Evolutionary conservation across 441 rosid species (phyloP).

Genomic region (Populus hybrid): DNA sequence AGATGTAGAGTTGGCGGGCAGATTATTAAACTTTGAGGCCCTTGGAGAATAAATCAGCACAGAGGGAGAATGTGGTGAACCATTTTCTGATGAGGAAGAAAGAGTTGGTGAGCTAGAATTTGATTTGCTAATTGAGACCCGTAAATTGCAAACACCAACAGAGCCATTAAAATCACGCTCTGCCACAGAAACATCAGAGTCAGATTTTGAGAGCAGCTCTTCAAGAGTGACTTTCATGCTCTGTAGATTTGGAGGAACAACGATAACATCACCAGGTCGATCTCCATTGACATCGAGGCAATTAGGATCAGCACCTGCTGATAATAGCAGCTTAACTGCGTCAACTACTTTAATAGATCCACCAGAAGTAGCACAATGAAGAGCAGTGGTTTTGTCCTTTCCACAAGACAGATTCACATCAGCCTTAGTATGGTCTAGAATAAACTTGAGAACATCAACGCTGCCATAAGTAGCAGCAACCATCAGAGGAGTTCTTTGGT

Average conservation of each 20-base stretch:
- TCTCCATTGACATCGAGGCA: conserved; percentile 48
- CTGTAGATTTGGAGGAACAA: conserved; percentile 44
- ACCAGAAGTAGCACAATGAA: conserved; percentile 80
- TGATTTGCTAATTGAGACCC: conserved; percentile 27
- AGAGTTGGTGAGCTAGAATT: conserved; percentile 29
- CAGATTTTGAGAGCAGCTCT: conserved; percentile 35
- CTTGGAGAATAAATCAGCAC: conserved; percentile 29
- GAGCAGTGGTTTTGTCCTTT: conserved; percentile 61
- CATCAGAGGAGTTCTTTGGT: conserved; percentile 66
- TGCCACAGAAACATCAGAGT: conserved; percentile 7
- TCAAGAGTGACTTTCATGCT: conserved; percentile 38
- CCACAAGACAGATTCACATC: conserved; percentile 53
- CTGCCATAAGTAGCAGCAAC: conserved; percentile 69
- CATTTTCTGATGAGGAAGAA: conserved; percentile 31
- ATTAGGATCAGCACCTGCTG: conserved; percentile 61
- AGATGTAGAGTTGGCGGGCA: background rate
- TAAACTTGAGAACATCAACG: conserved; percentile 36
- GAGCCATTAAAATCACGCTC: conserved; percentile 17
- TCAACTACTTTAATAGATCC: conserved; percentile 50
- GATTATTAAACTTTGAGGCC: conserved; percentile 29
- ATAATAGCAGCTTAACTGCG: conserved; percentile 53
- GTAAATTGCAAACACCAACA: conserved; percentile 17
- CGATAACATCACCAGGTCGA: conserved; percentile 62
- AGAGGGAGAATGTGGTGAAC: conserved; percentile 31
- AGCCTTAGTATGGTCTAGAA: conserved; percentile 23